Percentiles rank a stretch among this genome's conserved stretches.
These are phyloP conservation scores for Hirschfeldia incana DNA, from an alignment of 345 rosid species.

Conservation along the genomic window DNA sequence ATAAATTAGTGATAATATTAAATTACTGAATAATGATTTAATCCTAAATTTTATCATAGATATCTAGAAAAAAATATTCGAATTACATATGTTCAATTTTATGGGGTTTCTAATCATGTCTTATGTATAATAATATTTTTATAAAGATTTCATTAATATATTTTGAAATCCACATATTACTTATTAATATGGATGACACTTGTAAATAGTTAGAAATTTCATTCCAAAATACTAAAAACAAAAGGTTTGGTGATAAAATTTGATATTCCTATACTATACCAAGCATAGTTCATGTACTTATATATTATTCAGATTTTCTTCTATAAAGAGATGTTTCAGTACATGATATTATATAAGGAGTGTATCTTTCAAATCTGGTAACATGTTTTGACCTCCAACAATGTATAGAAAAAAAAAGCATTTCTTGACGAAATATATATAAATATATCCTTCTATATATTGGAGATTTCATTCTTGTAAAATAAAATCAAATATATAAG, in stretches of 20 bases:
- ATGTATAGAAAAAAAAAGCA: background rate
- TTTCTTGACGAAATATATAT: too few relatives aligned
- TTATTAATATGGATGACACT: background rate
- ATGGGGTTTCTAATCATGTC: background rate
- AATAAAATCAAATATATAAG: background rate
- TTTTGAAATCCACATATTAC: background rate
- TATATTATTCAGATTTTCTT: background rate
- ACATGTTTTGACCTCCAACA: background rate
- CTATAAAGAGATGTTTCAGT: background rate
- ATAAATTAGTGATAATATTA: background rate
- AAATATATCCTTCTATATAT: too few relatives aligned
- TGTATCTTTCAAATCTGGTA: background rate
- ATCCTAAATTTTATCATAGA: too few relatives aligned
- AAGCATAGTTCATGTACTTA: background rate
- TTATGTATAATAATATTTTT: background rate
- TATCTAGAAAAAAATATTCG: background rate
- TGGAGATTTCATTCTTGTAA: background rate
- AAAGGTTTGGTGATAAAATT: background rate
- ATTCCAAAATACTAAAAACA: background rate
- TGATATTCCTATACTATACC: background rate
- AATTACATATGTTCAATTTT: background rate
- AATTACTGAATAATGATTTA: too few relatives aligned
- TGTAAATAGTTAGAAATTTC: background rate
- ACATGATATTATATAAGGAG: background rate
- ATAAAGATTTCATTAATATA: background rate